Base-by-base conservation (phyloP, 306 rosid genomes). In the Nissolia schottii region DNA sequence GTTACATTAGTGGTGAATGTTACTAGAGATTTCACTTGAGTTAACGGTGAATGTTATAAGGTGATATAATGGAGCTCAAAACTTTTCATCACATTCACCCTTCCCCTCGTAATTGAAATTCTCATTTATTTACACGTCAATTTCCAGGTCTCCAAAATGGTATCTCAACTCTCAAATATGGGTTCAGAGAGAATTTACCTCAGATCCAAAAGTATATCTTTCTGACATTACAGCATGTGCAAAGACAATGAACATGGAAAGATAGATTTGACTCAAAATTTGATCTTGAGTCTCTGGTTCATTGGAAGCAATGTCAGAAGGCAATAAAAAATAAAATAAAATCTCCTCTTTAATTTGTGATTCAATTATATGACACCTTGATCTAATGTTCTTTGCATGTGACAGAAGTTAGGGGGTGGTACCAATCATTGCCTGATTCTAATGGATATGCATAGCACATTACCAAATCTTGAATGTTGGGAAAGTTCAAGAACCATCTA, bases 381-480 rank as follows among this genome's bases (percentile, higher is more conserved):
- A 67, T 70, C 54, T 60, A 38, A 53, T 40, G 70, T 74, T 79
- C 28, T 45, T 73, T 68, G 67, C 74, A 70, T 75, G 77, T 63
- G 86, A 69, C 37, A 53, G 10, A 61, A 48, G 13, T 6, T 12
- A 56, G 50, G 50, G 55, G 48, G 58, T 50, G 81, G 69, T 25
- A 50, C 51, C 84, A 71, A 79, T 83, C 53, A 71, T 78, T 45
- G 51, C 15, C 15, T 81, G 83, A 81, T 53, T 53, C 54, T 64
- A 63, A 61, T 53, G 28, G 45, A 58, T 58, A 72, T 32, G 29
- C 35, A 67, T 70, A 32, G 76, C 49, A 81, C 31, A 69, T 74
- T n/a, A 40, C 70, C 81, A 59, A 61, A 74, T 71, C 67, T 41
- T 74, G 66, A 51, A 63, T 67, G 67, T 70, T 73, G 74, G 63